A percentile compares a stretch with the other conserved stretches of the same genome.
These are phyloP conservation scores for Selenicereus undatus DNA, from an alignment of 148 eudicot species.

Conservation along the genomic window DNA sequence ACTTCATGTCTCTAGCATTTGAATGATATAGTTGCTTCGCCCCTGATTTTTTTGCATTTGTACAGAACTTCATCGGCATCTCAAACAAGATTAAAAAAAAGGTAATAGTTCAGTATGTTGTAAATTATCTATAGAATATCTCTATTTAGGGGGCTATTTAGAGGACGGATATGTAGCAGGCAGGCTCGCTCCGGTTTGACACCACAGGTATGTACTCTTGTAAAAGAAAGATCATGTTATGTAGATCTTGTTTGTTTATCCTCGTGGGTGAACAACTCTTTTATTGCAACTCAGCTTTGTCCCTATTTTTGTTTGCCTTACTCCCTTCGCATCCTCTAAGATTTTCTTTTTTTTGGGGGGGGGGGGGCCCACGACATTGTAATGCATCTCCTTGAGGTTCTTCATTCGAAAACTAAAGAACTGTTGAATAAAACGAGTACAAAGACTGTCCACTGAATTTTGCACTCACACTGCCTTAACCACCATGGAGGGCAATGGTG, in stretches of 20 bases:
- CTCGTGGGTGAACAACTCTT: neutral
- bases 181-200: conserved; percentile 18
- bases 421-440: too few species aligned
- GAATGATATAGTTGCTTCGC: conserved; percentile 23
- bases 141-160: conserved; percentile 22
- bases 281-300: too few species aligned
- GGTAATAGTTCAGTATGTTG: conserved; percentile 20
- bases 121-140: conserved; percentile 23
- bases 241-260: conserved; percentile 1
- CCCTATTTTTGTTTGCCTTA: too few species aligned
- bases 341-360: too few species aligned
- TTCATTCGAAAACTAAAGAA: too few species aligned
- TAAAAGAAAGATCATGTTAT: neutral
- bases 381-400: too few species aligned
- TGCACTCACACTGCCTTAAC: too few species aligned
- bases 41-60: conserved; percentile 18
- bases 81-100: conserved; percentile 6
- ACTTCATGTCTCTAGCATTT: conserved; percentile 47
- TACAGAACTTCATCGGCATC: conserved; percentile 21
- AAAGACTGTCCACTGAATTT: too few species aligned
- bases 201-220: conserved; percentile 8
- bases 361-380: too few species aligned
- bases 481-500: too few species aligned
- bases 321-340: too few species aligned
- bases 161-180: conserved; percentile 24